Evolutionary conservation across 1,284 basidiomycete species (phyloP).

Genomic region (Cryptococcus sp.): DNA sequence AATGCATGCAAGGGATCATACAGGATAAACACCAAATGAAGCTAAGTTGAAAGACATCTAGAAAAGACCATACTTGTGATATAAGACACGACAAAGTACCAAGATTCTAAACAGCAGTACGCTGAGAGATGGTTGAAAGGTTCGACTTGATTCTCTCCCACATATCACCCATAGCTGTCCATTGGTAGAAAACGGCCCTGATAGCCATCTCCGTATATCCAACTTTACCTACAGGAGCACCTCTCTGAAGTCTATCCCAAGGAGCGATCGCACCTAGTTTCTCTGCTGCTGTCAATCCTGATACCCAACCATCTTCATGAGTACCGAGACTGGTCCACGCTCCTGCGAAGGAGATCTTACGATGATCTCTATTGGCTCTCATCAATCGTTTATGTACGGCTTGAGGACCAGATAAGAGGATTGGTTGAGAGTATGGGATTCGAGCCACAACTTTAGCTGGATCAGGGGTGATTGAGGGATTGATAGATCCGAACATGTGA

Average conservation of each 20-base stretch:
- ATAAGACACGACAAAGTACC: too few relatives aligned
- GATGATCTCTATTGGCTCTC: background rate
- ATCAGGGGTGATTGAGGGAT: slow-evolving; percentile 61
- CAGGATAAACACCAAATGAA: too few relatives aligned
- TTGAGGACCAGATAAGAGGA: background rate
- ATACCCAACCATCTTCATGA: background rate
- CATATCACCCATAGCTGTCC: too few relatives aligned
- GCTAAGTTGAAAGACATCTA: too few relatives aligned
- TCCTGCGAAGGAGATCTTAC: background rate
- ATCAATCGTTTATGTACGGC: background rate
- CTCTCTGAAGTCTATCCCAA: background rate
- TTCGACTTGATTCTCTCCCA: too few relatives aligned
- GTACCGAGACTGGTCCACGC: slow-evolving; percentile 2
- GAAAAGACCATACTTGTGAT: too few relatives aligned
- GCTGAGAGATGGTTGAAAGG: too few relatives aligned
- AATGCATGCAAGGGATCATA: too few relatives aligned
- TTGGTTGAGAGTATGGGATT: background rate
- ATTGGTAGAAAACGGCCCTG: too few relatives aligned
- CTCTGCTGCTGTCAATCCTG: background rate
- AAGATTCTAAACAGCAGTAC: too few relatives aligned
- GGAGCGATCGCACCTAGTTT: background rate
- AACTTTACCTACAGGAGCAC: too few relatives aligned
- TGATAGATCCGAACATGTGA: slow-evolving; percentile 66
- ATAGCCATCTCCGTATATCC: too few relatives aligned
- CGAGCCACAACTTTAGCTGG: slow-evolving; percentile 49